These are phyloP conservation scores for Colletotrichum coccodes DNA, from an alignment of 2,329 filamentous ascomycete genomes.

Conservation along the genomic window DNA sequence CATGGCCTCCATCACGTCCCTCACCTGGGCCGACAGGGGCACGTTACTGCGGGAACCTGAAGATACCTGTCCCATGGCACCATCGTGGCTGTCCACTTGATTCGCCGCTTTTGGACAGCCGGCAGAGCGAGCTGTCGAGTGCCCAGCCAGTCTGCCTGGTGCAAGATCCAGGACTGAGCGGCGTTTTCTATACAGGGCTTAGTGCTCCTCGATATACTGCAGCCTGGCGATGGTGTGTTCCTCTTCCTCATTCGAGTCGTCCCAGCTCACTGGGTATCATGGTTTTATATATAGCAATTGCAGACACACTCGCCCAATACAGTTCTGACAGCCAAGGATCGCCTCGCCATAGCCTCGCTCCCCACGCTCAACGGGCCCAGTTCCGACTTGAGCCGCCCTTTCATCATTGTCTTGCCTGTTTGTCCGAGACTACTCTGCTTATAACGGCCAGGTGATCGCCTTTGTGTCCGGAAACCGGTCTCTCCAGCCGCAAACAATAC, in stretches of 20 bases:
- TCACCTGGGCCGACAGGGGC: constrained; percentile 9
- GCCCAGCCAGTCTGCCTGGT: neutral
- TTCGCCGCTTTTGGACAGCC: constrained; percentile 26
- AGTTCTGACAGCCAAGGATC: constrained; percentile 22
- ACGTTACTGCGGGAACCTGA: constrained; percentile 8
- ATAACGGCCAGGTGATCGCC: constrained; percentile 16
- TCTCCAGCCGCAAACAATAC: constrained; percentile 18
- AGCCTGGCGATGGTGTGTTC: constrained; percentile 14
- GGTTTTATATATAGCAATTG: constrained; percentile 33
- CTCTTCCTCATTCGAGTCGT: constrained; percentile 7
- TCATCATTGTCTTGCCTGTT: constrained; percentile 5
- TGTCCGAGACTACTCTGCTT: constrained; percentile 11
- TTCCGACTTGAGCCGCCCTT: constrained; percentile 16
- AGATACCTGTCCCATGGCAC: constrained; percentile 13
- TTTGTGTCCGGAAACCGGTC: constrained; percentile 11
- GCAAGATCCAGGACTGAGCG: constrained; percentile 13
- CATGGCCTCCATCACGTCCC: neutral
- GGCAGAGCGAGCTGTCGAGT: constrained; percentile 4
- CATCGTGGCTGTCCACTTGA: constrained; percentile 24
- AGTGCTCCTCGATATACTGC: constrained; percentile 21
- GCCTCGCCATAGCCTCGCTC: constrained; percentile 30
- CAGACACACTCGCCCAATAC: neutral
- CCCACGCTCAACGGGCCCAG: constrained; percentile 23
- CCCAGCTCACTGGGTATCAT: constrained; percentile 18
- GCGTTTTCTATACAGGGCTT: constrained; percentile 6